Evolutionary conservation across 2,329 filamentous ascomycete genomes (phyloP).

Genomic region (Ceratocystis eucalypticola): DNA sequence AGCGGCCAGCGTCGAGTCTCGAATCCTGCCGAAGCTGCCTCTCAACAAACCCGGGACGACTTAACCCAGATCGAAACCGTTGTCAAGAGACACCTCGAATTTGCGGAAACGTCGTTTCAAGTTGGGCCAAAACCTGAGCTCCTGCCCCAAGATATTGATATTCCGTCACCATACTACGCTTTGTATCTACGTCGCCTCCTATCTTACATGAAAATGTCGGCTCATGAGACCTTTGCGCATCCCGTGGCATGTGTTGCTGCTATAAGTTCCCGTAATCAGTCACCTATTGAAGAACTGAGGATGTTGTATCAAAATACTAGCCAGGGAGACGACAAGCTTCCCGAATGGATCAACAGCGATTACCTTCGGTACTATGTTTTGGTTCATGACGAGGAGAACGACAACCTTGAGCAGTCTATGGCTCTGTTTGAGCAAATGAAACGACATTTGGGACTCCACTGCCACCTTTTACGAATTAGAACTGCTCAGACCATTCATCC

Average conservation of each 20-base stretch:
- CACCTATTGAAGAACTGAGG: conserved; percentile 76
- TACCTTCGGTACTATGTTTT: conserved; percentile 93
- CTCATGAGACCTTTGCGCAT: conserved; percentile 88
- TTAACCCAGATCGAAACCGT: conserved; percentile 63
- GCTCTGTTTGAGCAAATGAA: conserved; percentile 97
- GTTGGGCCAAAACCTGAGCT: conserved; percentile 27
- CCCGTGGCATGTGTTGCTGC: conserved; percentile 90
- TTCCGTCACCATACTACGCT: conserved; percentile 67
- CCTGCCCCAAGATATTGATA: conserved; percentile 32
- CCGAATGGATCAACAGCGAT: conserved; percentile 78
- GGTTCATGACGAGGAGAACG: conserved; percentile 89
- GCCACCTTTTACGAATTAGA: conserved; percentile 74
- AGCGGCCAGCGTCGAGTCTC: conserved; percentile 9
- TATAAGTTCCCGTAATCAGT: conserved; percentile 74
- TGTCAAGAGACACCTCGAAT: conserved; percentile 64
- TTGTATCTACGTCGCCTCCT: conserved; percentile 73
- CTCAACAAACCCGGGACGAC: conserved; percentile 19
- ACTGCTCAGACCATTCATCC: conserved; percentile 75
- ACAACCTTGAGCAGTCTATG: conserved; percentile 83
- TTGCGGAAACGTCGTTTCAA: conserved; percentile 47
- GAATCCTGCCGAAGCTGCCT: conserved; percentile 11
- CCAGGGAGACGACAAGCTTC: conserved; percentile 57
- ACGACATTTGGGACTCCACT: conserved; percentile 90
- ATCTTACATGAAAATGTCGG: conserved; percentile 61
- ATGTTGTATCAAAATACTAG: conserved; percentile 76